Evolutionary conservation across 805 yeast species (phyloP).

Genomic region (Komagataella phaffii): DNA sequence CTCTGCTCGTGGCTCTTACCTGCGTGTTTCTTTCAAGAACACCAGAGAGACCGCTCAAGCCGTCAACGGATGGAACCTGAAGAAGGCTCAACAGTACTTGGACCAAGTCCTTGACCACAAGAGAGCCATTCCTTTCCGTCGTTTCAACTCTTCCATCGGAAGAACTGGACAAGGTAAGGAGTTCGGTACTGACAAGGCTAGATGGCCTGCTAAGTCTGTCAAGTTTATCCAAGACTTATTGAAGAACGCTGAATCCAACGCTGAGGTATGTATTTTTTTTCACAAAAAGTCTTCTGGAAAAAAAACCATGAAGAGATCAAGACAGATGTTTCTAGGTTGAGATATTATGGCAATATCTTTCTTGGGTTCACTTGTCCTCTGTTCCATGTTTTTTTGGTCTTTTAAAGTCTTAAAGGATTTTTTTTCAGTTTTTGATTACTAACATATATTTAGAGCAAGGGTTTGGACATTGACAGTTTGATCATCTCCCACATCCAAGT

Average conservation of each 20-base stretch:
- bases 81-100: slow-evolving; percentile 91
- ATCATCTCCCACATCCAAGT: slow-evolving; percentile 98
- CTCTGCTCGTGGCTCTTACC: slow-evolving; percentile 98
- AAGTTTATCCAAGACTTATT: slow-evolving; percentile 89
- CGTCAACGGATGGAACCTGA: slow-evolving; percentile 94
- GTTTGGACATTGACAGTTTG: slow-evolving; percentile 90
- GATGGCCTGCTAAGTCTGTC: slow-evolving; percentile 99
- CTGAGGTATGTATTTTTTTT: slow-evolving; percentile 46
- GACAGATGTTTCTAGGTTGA: neutral
- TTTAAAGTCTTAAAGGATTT: neutral
- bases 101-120: slow-evolving; percentile 93
- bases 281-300: neutral
- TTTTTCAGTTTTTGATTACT: slow-evolving; percentile 3
- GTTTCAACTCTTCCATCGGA: slow-evolving; percentile 93
- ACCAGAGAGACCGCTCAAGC: slow-evolving; percentile 99
- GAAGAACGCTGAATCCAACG: slow-evolving; percentile 97
- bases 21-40: slow-evolving; percentile 99
- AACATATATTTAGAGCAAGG: slow-evolving; percentile 50
- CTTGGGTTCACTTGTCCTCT: neutral
- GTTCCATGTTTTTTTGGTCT: neutral
- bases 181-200: slow-evolving; percentile 98
- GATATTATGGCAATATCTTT: neutral
- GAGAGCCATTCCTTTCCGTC: slow-evolving; percentile 99
- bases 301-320: neutral
- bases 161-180: slow-evolving; percentile 99